A percentile compares a stretch with the other conserved stretches of the same genome.
Conservation (phyloP, 805 yeast species). For the Starmerella stellata region DNA sequence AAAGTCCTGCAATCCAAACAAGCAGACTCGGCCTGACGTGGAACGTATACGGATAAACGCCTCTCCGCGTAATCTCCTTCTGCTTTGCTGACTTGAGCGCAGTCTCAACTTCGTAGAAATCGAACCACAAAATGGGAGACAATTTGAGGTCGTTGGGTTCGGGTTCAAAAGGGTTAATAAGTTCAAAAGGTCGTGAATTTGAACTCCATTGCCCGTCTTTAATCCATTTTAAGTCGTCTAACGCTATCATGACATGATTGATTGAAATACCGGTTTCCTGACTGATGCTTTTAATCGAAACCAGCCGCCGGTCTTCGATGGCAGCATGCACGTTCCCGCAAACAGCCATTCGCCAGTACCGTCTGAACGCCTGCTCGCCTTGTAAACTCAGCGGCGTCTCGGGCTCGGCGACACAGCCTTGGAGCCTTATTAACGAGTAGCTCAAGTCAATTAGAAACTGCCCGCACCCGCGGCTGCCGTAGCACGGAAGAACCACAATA, state of each 20-base stretch:
- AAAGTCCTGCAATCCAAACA: too few relatives aligned
- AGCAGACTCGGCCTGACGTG: too few relatives aligned
- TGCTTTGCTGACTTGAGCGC: too few relatives aligned
- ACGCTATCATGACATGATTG: slow-evolving; percentile 70
- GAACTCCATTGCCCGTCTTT: too few relatives aligned
- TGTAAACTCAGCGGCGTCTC: slow-evolving; percentile 83
- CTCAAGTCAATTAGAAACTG: slow-evolving; percentile 76
- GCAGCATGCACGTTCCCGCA: slow-evolving; percentile 30
- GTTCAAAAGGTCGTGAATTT: too few relatives aligned
- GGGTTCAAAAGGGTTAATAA: too few relatives aligned
- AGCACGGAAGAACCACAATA: slow-evolving; percentile 71
- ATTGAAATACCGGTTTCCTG: slow-evolving; percentile 67
- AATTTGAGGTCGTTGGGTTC: too few relatives aligned
- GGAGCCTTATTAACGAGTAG: slow-evolving; percentile 56
- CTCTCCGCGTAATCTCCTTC: too few relatives aligned
- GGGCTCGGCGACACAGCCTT: slow-evolving; percentile 74
- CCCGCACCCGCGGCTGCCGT: slow-evolving; percentile 81
- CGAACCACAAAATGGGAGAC: too few relatives aligned
- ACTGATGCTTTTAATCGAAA: slow-evolving; percentile 25
- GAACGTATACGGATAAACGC: too few relatives aligned
- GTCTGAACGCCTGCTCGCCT: slow-evolving; percentile 70
- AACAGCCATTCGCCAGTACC: slow-evolving; percentile 62
- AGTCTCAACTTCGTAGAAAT: too few relatives aligned
- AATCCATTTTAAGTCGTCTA: slow-evolving; percentile 61
- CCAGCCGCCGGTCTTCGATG: neutral